Evolutionary conservation across 2,329 filamentous ascomycete genomes (phyloP).

Genomic region (Coniochaeta sp.): DNA sequence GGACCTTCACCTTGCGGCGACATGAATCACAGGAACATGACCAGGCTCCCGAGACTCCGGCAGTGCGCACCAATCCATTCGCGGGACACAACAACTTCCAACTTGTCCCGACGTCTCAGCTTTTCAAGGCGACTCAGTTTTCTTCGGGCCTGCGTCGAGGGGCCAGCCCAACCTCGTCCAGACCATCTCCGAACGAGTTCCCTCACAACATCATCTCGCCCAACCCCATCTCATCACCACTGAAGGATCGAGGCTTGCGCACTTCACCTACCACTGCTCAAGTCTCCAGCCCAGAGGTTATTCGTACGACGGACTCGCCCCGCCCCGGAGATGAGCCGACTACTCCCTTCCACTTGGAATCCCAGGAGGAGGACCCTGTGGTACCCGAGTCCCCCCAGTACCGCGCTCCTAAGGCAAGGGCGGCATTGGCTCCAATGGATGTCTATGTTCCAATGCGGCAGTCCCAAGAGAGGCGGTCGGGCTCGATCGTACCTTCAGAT

Average conservation of each 20-base stretch:
- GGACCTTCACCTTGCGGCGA: neutral
- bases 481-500: constrained; percentile 8
- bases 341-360: constrained; percentile 8
- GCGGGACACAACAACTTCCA: constrained; percentile 22
- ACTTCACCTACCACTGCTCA: constrained; percentile 29
- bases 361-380: neutral
- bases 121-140: constrained; percentile 48
- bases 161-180: constrained; percentile 49
- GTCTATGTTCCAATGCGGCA: constrained; percentile 39
- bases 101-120: constrained; percentile 35
- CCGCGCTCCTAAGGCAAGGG: constrained; percentile 2
- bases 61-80: constrained; percentile 41
- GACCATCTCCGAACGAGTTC: constrained; percentile 45
- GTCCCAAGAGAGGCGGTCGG: constrained; percentile 33
- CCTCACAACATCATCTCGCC: constrained; percentile 37
- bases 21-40: constrained; percentile 8
- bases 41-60: constrained; percentile 39
- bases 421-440: constrained; percentile 23
- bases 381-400: neutral
- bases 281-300: constrained; percentile 13
- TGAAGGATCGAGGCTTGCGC: constrained; percentile 41
- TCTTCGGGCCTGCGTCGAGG: constrained; percentile 42
- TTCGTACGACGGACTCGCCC: constrained; percentile 19
- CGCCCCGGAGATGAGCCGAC: constrained; percentile 26
- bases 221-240: constrained; percentile 37